These are phyloP conservation scores for Bisporella sp. DNA, from an alignment of 2,329 filamentous ascomycete genomes.

Conservation along the genomic window DNA sequence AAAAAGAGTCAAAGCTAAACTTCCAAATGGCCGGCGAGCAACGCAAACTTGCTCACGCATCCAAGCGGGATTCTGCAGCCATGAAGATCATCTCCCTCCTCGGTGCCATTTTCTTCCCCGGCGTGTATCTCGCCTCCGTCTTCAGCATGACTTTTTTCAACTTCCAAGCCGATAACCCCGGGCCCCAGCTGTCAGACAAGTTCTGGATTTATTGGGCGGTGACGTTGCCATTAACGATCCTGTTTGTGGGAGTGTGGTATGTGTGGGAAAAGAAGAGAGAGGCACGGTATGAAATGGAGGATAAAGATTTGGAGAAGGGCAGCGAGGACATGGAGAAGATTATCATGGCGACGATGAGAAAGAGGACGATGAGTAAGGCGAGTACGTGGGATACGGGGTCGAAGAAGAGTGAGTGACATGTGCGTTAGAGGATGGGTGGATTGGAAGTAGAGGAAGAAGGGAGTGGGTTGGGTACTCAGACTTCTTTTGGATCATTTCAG, in stretches of 20 bases:
- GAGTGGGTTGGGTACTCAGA: not conserved
- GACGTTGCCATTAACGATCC: conserved; percentile 48
- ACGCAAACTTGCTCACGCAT: conserved; percentile 31
- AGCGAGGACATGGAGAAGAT: conserved; percentile 22
- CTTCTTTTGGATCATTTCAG: too few species aligned
- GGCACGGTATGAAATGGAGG: conserved; percentile 16
- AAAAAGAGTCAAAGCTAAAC: conserved; percentile 57
- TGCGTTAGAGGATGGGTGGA: not conserved
- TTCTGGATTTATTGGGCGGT: conserved; percentile 60
- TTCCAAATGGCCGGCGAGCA: conserved; percentile 45
- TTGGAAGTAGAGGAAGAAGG: not conserved
- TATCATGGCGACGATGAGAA: conserved; percentile 23
- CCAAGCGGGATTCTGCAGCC: conserved; percentile 38
- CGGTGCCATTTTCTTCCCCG: conserved; percentile 56
- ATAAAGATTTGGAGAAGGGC: conserved; percentile 21
- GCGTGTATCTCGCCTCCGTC: conserved; percentile 54
- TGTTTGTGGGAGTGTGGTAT: conserved; percentile 49
- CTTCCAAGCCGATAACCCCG: conserved; percentile 33
- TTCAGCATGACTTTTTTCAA: conserved; percentile 64
- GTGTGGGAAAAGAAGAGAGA: conserved; percentile 28
- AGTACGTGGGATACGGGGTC: conserved; percentile 16
- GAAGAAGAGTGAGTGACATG: not conserved
- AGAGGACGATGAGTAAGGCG: conserved; percentile 22
- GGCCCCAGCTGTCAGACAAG: conserved; percentile 33
- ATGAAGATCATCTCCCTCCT: conserved; percentile 61